These are phyloP conservation scores for Knoxia roxburghii DNA, from an alignment of 257 asterid genomes.

Conservation along the genomic window DNA sequence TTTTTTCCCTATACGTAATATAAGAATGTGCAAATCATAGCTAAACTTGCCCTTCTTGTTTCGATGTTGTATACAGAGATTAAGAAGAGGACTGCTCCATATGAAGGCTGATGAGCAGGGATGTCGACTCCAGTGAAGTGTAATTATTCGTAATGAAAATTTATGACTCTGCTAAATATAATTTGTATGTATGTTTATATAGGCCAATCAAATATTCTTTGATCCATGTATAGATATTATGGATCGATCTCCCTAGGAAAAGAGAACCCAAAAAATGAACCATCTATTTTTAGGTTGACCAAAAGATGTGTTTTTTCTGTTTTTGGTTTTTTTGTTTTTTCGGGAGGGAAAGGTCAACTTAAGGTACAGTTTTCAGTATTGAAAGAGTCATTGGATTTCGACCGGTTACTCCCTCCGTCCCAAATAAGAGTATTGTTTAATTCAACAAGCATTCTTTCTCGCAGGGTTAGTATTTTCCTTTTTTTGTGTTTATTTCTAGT, in stretches of 20 bases:
- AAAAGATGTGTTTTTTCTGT: too few species aligned
- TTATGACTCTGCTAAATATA: neutral
- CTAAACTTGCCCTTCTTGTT: neutral
- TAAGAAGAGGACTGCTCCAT: conserved; percentile 54
- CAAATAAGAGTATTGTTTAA: too few species aligned
- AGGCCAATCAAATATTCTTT: conserved; percentile 26
- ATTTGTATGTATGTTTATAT: conserved; percentile 16
- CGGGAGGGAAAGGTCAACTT: conserved; percentile 8
- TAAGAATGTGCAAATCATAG: neutral
- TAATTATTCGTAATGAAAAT: conserved; percentile 5
- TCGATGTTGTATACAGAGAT: conserved; percentile 49
- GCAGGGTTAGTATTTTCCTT: neutral
- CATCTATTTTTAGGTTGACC: conserved; percentile 11
- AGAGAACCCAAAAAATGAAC: conserved; percentile 1
- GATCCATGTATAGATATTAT: conserved; percentile 17
- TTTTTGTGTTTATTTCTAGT: neutral
- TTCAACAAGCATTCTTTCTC: too few species aligned
- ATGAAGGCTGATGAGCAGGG: conserved; percentile 78
- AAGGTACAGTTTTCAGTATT: neutral
- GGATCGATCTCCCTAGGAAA: conserved; percentile 10
- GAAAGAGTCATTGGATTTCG: too few species aligned
- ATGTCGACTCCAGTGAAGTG: conserved; percentile 44
- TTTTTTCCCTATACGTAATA: neutral
- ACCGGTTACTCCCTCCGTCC: too few species aligned
- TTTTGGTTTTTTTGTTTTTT: neutral